Evolutionary conservation across 345 rosid genomes (phyloP).

Genomic region (Theobroma cacao): DNA sequence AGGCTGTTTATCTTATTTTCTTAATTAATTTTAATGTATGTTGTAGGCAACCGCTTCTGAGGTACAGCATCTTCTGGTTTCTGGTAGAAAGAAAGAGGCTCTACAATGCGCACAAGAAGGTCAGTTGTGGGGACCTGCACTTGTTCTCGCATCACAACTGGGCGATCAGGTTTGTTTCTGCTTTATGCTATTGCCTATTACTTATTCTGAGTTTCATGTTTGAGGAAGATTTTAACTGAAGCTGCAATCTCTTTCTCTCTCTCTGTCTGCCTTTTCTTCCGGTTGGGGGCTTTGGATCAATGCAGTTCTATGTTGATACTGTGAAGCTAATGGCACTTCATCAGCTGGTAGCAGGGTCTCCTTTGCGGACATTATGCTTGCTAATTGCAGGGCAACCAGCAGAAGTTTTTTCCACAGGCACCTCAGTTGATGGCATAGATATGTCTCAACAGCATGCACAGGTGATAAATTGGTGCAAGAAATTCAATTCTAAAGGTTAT

Average conservation of each 20-base stretch:
- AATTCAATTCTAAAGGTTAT: background rate
- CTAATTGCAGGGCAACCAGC: slow-evolving; percentile 98
- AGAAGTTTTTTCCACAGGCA: slow-evolving; percentile 66
- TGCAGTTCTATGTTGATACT: slow-evolving; percentile 90
- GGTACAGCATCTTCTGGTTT: slow-evolving; percentile 91
- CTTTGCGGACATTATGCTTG: slow-evolving; percentile 91
- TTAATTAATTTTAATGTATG: slow-evolving; percentile 14
- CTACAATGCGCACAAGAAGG: slow-evolving; percentile 86
- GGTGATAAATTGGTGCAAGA: slow-evolving; percentile 37
- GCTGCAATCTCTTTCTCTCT: background rate
- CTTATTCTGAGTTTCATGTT: slow-evolving; percentile 8
- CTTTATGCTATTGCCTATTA: background rate
- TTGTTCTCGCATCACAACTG: slow-evolving; percentile 91
- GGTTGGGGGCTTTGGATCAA: slow-evolving; percentile 17
- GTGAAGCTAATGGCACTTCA: slow-evolving; percentile 94
- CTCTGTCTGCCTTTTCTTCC: slow-evolving; percentile 1
- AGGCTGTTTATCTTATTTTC: slow-evolving; percentile 13
- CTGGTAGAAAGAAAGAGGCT: slow-evolving; percentile 92
- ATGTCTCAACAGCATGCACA: slow-evolving; percentile 51
- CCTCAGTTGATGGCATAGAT: slow-evolving; percentile 28
- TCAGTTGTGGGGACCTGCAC: slow-evolving; percentile 98
- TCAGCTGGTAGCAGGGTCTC: slow-evolving; percentile 93
- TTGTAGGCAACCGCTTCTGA: slow-evolving; percentile 84
- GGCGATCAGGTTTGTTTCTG: slow-evolving; percentile 78
- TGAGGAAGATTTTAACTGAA: slow-evolving; percentile 6